Base-by-base conservation (phyloP, 2,329 filamentous ascomycete species). In the Ceratocystis albifundus region DNA sequence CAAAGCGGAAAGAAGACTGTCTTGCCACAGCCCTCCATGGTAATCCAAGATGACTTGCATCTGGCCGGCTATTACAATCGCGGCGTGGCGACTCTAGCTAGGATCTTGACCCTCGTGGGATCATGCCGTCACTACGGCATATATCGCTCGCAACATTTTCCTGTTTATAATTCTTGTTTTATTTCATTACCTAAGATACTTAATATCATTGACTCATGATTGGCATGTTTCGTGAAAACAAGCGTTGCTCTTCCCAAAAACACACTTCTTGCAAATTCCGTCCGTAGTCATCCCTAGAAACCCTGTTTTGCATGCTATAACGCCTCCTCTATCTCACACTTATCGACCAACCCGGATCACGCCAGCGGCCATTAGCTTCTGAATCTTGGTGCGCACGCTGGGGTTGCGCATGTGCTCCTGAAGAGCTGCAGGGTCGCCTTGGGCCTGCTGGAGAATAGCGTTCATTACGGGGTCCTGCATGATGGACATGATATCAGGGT, bases 391-490 rank as follows among this genome's bases (percentile, higher is more conserved):
- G 68, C 86, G 83, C 71, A 99, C 89, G 67, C 81, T 83, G 0
- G 90, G 84, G 80, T 97, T 99, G 80, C 87, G 89, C 89, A 99
- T 96, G 77, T 99, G 95, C 76, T 99, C 93, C 75, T 95, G 88
- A 69, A 99, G 84, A 59, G 94, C 94, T 62, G 88, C 88, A 20
- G 94, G 94, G 73, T 99, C 89, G 66, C 85, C 86, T 81, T 97
- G 96, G 59, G 94, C 94, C 79, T 99, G 94, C 76, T 97, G 92
- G 66, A 97, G 84, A 71, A 96, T 96, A 70, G 88, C 88, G 79
- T 99, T 91, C 93, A 99, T 97, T 74, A 99, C 87, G 17, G 94
- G 94, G 74, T 99, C 94, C 76, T 92, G 87, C 78, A 97, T 89
- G 73, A 96, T 93, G 69, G 80, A 77, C 83, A 95, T 89, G 75